Percentiles rank a stretch among this genome's conserved stretches.
Evolutionary conservation across 106 monocot genomes (phyloP).

Genomic region (Acorus calamus): DNA sequence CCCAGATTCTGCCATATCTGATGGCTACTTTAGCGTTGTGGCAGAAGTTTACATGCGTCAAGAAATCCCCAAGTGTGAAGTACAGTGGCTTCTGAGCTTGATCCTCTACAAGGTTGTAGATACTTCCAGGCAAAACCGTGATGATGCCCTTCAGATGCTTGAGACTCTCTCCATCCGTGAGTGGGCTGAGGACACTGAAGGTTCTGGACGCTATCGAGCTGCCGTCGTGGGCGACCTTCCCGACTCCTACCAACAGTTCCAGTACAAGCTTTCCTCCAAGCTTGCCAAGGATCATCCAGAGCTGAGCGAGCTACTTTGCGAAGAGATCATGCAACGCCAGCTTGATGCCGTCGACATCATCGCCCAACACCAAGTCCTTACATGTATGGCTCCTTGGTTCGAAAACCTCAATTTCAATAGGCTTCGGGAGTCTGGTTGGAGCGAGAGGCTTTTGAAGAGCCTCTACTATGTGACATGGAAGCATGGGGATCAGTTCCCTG

Average conservation of each 20-base stretch:
- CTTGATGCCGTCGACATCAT: constrained; percentile 98
- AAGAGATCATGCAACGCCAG: constrained; percentile 96
- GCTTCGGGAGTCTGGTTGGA: constrained; percentile 91
- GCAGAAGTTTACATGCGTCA: constrained; percentile 97
- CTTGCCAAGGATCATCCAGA: constrained; percentile 98
- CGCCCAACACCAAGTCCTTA: constrained; percentile 95
- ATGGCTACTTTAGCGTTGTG: constrained; percentile 93
- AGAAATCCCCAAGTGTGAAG: constrained; percentile 89
- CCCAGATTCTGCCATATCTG: constrained; percentile 64
- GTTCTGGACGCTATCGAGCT: constrained; percentile 59
- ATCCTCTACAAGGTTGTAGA: constrained; percentile 99
- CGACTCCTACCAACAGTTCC: constrained; percentile 99
- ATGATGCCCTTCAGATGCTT: constrained; percentile 95
- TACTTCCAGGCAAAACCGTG: constrained; percentile 72
- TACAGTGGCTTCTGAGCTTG: constrained; percentile 84
- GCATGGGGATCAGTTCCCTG: constrained; percentile 99
- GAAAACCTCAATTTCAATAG: constrained; percentile 87
- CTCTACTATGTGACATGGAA: constrained; percentile 96
- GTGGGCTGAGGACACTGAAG: constrained; percentile 87
- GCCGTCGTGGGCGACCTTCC: constrained; percentile 97
- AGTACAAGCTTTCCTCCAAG: constrained; percentile 88
- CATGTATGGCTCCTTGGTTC: constrained; percentile 98
- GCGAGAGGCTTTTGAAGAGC: constrained; percentile 86
- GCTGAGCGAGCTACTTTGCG: constrained; percentile 80
- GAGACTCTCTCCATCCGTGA: constrained; percentile 96